Conservation (phyloP, 2,329 filamentous ascomycete species). For the Chrysosporium queenslandicum region DNA sequence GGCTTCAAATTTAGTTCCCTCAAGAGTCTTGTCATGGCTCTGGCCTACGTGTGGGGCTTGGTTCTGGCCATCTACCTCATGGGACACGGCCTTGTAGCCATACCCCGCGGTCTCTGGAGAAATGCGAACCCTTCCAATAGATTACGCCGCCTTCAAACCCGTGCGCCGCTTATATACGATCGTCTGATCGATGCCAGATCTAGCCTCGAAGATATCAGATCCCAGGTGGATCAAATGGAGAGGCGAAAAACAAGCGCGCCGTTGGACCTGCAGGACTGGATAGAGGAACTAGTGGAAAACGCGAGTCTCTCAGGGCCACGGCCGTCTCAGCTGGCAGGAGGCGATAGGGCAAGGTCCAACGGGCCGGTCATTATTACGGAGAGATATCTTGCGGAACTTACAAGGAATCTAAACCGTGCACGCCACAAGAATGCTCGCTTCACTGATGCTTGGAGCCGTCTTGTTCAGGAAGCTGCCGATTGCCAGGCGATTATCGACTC, state of each 20-base stretch:
- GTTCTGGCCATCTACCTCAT: conserved; percentile 91
- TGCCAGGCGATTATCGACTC: conserved; percentile 79
- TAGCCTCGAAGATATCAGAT: conserved; percentile 69
- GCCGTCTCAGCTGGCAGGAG: conserved; percentile 30
- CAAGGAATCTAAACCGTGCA: conserved; percentile 68
- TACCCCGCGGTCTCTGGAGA: conserved; percentile 70
- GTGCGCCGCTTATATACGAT: conserved; percentile 75
- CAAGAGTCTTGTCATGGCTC: conserved; percentile 79
- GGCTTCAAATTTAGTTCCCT: conserved; percentile 62
- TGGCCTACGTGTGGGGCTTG: conserved; percentile 90
- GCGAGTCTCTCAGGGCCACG: conserved; percentile 57
- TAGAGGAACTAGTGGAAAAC: conserved; percentile 80
- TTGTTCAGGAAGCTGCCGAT: conserved; percentile 63
- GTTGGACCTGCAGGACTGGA: conserved; percentile 76
- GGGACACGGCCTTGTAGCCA: conserved; percentile 89
- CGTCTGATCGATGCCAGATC: conserved; percentile 75
- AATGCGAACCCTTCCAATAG: conserved; percentile 67
- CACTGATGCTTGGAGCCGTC: conserved; percentile 70
- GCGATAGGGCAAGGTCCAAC: conserved; percentile 33
- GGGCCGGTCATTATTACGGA: conserved; percentile 81
- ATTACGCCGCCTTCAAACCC: conserved; percentile 62
- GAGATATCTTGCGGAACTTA: conserved; percentile 83
- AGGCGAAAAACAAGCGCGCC: conserved; percentile 71
- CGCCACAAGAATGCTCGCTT: conserved; percentile 76
- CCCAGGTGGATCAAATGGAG: conserved; percentile 67